Percentiles rank a stretch among this genome's conserved stretches.
These are phyloP conservation scores for Rickenella mellea DNA, from an alignment of 768 basidiomycete species.

Conservation along the genomic window DNA sequence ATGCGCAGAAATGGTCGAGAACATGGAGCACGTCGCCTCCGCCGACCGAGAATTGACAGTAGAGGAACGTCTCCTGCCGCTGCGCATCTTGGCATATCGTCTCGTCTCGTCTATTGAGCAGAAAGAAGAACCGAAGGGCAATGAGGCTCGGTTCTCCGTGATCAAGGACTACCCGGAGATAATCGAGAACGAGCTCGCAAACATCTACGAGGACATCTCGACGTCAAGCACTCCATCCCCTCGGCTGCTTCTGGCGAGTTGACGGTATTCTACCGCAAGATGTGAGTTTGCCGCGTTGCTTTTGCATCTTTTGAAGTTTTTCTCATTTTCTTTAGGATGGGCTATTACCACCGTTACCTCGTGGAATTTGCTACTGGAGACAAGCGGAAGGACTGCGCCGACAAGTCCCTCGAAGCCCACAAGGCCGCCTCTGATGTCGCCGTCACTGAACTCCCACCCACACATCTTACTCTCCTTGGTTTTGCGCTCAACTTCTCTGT, in stretches of 20 bases:
- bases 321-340: slow-evolving; percentile 61
- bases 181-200: slow-evolving; percentile 70
- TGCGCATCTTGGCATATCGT: slow-evolving; percentile 74
- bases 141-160: slow-evolving; percentile 48
- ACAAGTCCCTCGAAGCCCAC: slow-evolving; percentile 96
- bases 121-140: slow-evolving; percentile 42
- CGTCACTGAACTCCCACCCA: slow-evolving; percentile 88
- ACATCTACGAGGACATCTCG: slow-evolving; percentile 69
- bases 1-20: slow-evolving; percentile 58
- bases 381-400: slow-evolving; percentile 93
- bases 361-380: slow-evolving; percentile 98
- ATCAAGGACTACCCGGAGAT: slow-evolving; percentile 65
- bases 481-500: slow-evolving; percentile 99
- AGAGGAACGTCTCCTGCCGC: slow-evolving; percentile 84
- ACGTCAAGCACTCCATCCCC: slow-evolving; percentile 48
- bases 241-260: slow-evolving; percentile 95
- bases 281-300: slow-evolving; percentile 41
- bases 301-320: slow-evolving; percentile 12
- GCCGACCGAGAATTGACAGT: slow-evolving; percentile 63
- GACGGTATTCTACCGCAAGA: slow-evolving; percentile 99
- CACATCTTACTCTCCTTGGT: slow-evolving; percentile 97
- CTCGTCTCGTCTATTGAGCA: slow-evolving; percentile 69
- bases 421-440: slow-evolving; percentile 97
- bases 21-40: slow-evolving; percentile 66
- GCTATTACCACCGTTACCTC: slow-evolving; percentile 98